These are phyloP conservation scores for Arachis stenosperma DNA, from an alignment of 306 rosid genomes.

Conservation along the genomic window DNA sequence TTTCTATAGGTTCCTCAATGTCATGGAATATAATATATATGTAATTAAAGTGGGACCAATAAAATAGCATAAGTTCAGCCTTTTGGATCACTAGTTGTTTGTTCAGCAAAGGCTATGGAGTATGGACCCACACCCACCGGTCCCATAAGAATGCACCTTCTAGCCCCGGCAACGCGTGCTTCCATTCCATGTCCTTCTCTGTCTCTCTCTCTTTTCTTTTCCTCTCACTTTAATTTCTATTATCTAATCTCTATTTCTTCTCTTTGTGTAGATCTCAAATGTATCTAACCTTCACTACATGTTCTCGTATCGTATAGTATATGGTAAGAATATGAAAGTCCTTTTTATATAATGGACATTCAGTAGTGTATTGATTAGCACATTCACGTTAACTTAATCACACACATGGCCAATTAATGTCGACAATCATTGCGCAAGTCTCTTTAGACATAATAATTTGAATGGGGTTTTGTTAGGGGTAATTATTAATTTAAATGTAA, in stretches of 20 bases:
- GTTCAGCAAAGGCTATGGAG: constrained; percentile 48
- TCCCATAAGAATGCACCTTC: constrained; percentile 78
- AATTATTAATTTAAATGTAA: no score
- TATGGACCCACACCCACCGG: constrained; percentile 69
- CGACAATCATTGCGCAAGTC: constrained; percentile 40
- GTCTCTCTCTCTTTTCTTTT: constrained; percentile 6
- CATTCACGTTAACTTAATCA: not conserved
- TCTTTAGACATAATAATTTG: no score
- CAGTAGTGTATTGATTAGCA: not conserved
- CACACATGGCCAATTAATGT: constrained; percentile 50
- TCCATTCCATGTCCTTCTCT: constrained; percentile 51
- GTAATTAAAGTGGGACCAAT: constrained; percentile 52
- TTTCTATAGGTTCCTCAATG: constrained; percentile 23
- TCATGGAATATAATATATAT: constrained; percentile 31
- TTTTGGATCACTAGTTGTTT: constrained; percentile 29
- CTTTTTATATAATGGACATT: constrained; percentile 13
- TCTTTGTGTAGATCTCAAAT: not conserved
- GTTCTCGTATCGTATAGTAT: not conserved
- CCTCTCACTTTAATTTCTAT: not conserved
- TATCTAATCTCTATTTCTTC: not conserved
- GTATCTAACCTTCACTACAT: not conserved
- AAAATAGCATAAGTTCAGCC: constrained; percentile 53
- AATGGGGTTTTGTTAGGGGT: no score
- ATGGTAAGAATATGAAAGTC: not conserved
- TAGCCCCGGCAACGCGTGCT: constrained; percentile 95